Conservation (phyloP, 1,139 yeast species). For the Lodderomyces metapsilosis region DNA sequence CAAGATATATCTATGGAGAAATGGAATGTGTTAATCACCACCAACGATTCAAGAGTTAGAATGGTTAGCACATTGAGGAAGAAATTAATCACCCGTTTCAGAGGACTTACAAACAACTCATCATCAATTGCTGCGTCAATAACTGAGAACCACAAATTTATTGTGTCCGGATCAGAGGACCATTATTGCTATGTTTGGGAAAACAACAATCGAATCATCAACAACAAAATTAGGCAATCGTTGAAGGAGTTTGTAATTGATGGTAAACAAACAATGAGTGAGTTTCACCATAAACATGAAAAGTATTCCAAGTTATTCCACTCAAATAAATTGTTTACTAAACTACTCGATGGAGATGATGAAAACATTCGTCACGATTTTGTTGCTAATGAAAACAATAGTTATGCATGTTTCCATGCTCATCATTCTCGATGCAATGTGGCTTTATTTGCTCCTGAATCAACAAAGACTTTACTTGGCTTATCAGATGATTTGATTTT, state of each 20-base stretch:
- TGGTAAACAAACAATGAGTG: conserved; percentile 34
- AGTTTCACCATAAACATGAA: conserved; percentile 30
- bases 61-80: conserved; percentile 58
- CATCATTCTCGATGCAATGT: conserved; percentile 72
- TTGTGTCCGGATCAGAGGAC: conserved; percentile 65
- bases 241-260: conserved; percentile 36
- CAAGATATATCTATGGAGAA: conserved; percentile 14
- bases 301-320: conserved; percentile 31
- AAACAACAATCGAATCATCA: conserved; percentile 41
- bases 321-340: conserved; percentile 33
- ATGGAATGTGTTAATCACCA: conserved; percentile 54
- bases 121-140: conserved; percentile 70
- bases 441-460: conserved; percentile 78
- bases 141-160: conserved; percentile 53
- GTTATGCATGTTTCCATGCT: conserved; percentile 73
- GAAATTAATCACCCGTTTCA: conserved; percentile 63
- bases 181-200: conserved; percentile 76
- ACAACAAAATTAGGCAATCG: conserved; percentile 35
- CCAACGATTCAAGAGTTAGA: conserved; percentile 80
- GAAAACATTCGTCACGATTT: conserved; percentile 24
- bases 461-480: conserved; percentile 62
- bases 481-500: conserved; percentile 77
- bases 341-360: conserved; percentile 23
- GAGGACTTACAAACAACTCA: conserved; percentile 69
- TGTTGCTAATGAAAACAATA: conserved; percentile 47